Percentiles rank a stretch among this genome's conserved stretches.
phyloP scores from a whole-genome alignment of 495 filamentous ascomycete species.

The Evansstolkia leycettana region DNA sequence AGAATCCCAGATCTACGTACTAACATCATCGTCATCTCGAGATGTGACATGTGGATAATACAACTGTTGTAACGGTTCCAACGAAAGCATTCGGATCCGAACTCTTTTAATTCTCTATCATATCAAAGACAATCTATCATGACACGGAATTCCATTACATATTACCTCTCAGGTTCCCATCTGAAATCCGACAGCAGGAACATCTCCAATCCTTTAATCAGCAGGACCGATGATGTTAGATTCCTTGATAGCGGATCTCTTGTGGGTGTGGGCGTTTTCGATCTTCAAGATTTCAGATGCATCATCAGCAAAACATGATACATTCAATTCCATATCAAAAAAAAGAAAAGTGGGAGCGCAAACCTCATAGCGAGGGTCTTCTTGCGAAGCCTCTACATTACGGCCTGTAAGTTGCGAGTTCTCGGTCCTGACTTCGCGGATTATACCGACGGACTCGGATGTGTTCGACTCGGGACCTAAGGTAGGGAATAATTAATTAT shows the following conservation, averaged over 20 bases:
- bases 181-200: neutral
- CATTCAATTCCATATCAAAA: neutral
- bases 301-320: too few species aligned
- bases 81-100: too few species aligned
- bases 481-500: neutral
- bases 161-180: too few species aligned
- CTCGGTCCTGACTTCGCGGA: constrained; percentile 14
- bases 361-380: constrained; percentile 21
- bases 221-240: constrained; percentile 22
- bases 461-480: constrained; percentile 19
- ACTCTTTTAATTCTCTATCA: constrained; percentile 1
- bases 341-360: neutral
- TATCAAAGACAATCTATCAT: neutral
- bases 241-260: constrained; percentile 22
- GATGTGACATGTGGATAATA: too few species aligned
- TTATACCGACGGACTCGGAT: constrained; percentile 14
- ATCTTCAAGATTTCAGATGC: constrained; percentile 7
- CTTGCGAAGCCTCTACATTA: constrained; percentile 10
- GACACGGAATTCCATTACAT: too few species aligned
- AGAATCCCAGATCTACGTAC: too few species aligned
- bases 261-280: constrained; percentile 22
- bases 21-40: too few species aligned
- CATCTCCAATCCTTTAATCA: constrained; percentile 5
- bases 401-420: constrained; percentile 12
- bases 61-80: too few species aligned